Conservation (phyloP, 495 filamentous ascomycete genomes). For the Hypoxylon perforatum region DNA sequence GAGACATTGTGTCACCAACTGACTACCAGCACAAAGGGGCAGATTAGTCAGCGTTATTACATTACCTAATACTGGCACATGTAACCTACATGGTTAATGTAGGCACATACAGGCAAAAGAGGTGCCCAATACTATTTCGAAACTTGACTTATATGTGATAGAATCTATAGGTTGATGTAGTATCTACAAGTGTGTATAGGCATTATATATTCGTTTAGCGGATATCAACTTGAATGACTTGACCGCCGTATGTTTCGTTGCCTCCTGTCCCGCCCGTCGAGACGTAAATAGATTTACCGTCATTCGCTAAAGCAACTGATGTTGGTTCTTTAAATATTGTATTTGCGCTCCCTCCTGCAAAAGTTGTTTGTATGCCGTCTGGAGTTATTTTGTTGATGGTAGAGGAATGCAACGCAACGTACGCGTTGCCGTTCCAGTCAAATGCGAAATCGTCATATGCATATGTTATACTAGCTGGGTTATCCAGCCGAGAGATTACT, state of each 20-base stretch:
- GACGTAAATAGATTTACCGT: slow-evolving; percentile 34
- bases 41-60: too few species aligned
- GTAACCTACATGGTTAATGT: too few species aligned
- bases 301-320: slow-evolving; percentile 33
- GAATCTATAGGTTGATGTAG: too few species aligned
- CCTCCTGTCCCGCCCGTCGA: slow-evolving; percentile 26
- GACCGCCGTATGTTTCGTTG: not conserved
- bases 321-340: slow-evolving; percentile 41
- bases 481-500: not conserved
- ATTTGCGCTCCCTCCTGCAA: slow-evolving; percentile 36
- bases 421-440: slow-evolving; percentile 44
- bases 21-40: too few species aligned
- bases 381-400: slow-evolving; percentile 43
- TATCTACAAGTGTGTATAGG: too few species aligned
- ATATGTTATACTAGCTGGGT: slow-evolving; percentile 8
- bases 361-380: slow-evolving; percentile 37
- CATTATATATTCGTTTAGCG: too few species aligned
- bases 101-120: too few species aligned
- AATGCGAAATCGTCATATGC: slow-evolving; percentile 50
- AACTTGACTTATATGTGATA: too few species aligned
- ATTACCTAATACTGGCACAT: too few species aligned
- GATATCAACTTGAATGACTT: not conserved
- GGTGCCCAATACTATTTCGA: too few species aligned
- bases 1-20: too few species aligned
- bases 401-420: slow-evolving; percentile 43